These are phyloP conservation scores for Endoconidiophora laricicola DNA, from an alignment of 2,329 filamentous ascomycete species.

Conservation along the genomic window DNA sequence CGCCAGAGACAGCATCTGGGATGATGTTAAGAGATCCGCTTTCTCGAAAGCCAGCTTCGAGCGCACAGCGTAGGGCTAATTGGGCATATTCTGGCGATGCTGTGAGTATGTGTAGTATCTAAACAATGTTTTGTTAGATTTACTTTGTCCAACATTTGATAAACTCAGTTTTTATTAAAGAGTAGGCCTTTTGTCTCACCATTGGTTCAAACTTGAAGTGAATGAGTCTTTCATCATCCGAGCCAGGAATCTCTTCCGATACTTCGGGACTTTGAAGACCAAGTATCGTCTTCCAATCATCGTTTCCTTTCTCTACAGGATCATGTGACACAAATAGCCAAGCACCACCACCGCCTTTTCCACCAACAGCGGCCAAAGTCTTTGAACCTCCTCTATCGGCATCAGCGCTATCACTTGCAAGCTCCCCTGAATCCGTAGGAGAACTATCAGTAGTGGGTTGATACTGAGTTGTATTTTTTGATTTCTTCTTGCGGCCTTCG, in stretches of 20 bases:
- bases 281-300: constrained; percentile 21
- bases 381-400: constrained; percentile 11
- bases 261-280: constrained; percentile 23
- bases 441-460: constrained; percentile 1
- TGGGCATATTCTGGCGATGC: constrained; percentile 62
- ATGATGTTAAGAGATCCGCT: constrained; percentile 61
- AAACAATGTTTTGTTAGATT: not conserved
- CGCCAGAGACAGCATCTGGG: constrained; percentile 17
- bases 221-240: constrained; percentile 34
- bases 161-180: not conserved
- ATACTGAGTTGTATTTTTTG: not conserved
- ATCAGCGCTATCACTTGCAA: not conserved
- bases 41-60: constrained; percentile 76
- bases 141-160: not conserved
- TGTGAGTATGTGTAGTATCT: constrained; percentile 82
- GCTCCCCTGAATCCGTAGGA: not conserved
- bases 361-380: constrained; percentile 47
- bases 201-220: constrained; percentile 92
- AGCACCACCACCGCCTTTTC: constrained; percentile 66
- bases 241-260: constrained; percentile 13
- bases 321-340: constrained; percentile 88
- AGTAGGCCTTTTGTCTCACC: constrained; percentile 36
- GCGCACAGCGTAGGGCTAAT: constrained; percentile 54
- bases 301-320: constrained; percentile 30
- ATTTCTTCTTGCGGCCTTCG: constrained; percentile 45